Conservation (phyloP, 306 rosid species). For the Vachellia collinsii region DNA sequence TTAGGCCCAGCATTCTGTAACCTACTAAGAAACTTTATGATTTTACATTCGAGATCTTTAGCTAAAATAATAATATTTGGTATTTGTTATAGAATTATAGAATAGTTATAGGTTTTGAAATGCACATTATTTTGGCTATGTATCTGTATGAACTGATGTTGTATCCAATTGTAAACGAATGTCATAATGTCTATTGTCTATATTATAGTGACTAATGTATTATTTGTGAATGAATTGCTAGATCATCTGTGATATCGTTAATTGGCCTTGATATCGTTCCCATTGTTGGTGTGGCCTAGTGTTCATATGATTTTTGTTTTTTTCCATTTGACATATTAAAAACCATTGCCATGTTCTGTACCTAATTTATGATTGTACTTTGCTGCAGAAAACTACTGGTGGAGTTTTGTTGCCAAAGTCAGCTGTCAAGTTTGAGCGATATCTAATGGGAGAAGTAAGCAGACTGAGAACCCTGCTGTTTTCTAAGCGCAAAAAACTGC, state of each 20-base stretch:
- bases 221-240: background rate
- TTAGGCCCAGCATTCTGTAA: background rate
- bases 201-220: background rate
- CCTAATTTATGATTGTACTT: conserved; percentile 18
- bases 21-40: background rate
- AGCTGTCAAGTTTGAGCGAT: conserved; percentile 91
- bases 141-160: background rate
- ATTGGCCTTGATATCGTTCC: background rate
- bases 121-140: background rate
- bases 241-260: background rate
- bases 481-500: conserved; percentile 7
- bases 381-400: conserved; percentile 77
- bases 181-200: background rate
- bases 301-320: background rate
- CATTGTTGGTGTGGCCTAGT: background rate
- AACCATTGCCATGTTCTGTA: conserved; percentile 14
- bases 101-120: background rate
- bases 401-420: conserved; percentile 89
- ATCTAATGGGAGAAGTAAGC: conserved; percentile 88
- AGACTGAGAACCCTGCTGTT: conserved; percentile 11
- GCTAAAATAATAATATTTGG: background rate
- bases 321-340: conserved; percentile 21
- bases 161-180: background rate
- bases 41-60: background rate
- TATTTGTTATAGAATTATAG: background rate